Percentiles rank a stretch among this genome's conserved stretches.
Evolutionary conservation across 371 early-diverging fungal species (phyloP).

Genomic region (Mortierella sp.): DNA sequence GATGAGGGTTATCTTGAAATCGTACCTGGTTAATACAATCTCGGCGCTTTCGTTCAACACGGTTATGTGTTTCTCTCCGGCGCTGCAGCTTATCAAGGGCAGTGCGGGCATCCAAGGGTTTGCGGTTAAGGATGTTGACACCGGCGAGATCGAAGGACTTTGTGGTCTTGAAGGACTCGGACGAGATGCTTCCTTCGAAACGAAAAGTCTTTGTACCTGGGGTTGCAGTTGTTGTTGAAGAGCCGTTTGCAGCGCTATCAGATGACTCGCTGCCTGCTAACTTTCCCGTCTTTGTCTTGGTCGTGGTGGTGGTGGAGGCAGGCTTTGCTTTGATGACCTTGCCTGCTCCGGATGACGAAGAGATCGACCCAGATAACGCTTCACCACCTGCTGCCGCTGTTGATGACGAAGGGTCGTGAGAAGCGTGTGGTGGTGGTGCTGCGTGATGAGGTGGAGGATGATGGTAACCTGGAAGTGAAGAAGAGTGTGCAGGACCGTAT

Average conservation of each 20-base stretch:
- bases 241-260: not conserved
- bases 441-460: constrained; percentile 16
- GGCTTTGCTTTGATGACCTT: constrained; percentile 15
- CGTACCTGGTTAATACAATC: constrained; percentile 78
- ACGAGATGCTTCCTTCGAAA: constrained; percentile 55
- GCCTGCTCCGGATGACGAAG: constrained; percentile 9
- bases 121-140: constrained; percentile 71
- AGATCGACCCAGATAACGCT: not conserved
- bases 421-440: constrained; percentile 5
- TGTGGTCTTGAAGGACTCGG: constrained; percentile 52
- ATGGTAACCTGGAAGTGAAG: constrained; percentile 29
- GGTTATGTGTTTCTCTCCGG: constrained; percentile 82
- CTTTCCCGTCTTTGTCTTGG: constrained; percentile 8
- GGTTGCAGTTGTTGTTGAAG: not conserved
- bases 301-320: not conserved
- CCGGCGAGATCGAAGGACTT: constrained; percentile 54
- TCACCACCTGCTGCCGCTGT: not conserved
- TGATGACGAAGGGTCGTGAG: constrained; percentile 17
- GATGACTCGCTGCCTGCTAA: not conserved
- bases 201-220: constrained; percentile 36
- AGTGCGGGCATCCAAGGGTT: constrained; percentile 76
- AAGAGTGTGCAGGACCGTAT: constrained; percentile 13
- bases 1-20: not conserved
- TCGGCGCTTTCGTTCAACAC: constrained; percentile 80
- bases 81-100: constrained; percentile 81